These are phyloP conservation scores for Yarrowia porcina DNA, from an alignment of 805 yeast genomes.

Conservation along the genomic window DNA sequence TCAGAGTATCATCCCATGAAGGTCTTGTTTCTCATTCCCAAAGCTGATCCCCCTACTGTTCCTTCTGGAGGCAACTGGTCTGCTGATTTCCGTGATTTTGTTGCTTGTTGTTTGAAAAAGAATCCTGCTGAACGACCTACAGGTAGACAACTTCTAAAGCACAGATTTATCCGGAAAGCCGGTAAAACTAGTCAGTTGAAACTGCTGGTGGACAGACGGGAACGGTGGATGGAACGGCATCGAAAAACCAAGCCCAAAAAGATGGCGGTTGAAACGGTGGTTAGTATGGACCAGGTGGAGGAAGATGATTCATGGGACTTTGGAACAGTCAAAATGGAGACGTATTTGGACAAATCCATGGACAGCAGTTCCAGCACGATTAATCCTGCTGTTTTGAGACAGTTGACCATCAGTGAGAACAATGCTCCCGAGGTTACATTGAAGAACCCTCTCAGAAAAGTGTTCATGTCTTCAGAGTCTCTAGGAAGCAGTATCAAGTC, in stretches of 20 bases:
- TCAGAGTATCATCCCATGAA: slow-evolving; percentile 71
- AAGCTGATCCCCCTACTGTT: slow-evolving; percentile 55
- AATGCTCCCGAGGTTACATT: slow-evolving; percentile 7
- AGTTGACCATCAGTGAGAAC: not conserved
- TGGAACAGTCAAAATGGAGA: slow-evolving; percentile 36
- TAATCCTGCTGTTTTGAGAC: not conserved
- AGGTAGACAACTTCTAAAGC: slow-evolving; percentile 53
- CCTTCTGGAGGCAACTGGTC: slow-evolving; percentile 39
- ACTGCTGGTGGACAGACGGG: slow-evolving; percentile 8
- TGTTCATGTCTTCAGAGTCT: not conserved
- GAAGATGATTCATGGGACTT: slow-evolving; percentile 42
- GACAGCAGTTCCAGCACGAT: not conserved
- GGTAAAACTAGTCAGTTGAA: not conserved
- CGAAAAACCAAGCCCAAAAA: slow-evolving; percentile 22
- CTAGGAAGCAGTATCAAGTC: not conserved
- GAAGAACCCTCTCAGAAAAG: slow-evolving; percentile 4
- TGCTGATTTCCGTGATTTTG: slow-evolving; percentile 53
- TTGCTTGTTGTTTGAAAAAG: slow-evolving; percentile 61
- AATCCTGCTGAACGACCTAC: slow-evolving; percentile 64
- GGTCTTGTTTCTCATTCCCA: slow-evolving; percentile 68
- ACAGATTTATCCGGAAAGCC: slow-evolving; percentile 41
- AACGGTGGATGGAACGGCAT: slow-evolving; percentile 11
- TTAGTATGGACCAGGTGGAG: slow-evolving; percentile 25
- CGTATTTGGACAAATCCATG: slow-evolving; percentile 7
- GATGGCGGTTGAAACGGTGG: slow-evolving; percentile 25